Percentiles rank a stretch among this genome's conserved stretches.
These are phyloP conservation scores for Leccinum fibrillosum DNA, from an alignment of 768 basidiomycete species.

Conservation along the genomic window DNA sequence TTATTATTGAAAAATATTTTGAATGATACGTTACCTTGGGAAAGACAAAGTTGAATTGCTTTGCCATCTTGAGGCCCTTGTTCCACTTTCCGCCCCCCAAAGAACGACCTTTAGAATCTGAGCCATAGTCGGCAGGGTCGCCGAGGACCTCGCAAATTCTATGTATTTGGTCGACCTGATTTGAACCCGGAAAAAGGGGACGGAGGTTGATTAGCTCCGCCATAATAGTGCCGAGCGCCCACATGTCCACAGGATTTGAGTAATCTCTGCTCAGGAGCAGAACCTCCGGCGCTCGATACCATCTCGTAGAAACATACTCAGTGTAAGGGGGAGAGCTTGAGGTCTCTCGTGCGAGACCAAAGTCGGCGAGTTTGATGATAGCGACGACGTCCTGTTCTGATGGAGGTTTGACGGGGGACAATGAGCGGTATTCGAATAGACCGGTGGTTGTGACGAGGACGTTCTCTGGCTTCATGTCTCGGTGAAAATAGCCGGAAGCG, in stretches of 20 bases:
- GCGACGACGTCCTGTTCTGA: slow-evolving; percentile 93
- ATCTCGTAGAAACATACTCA: slow-evolving; percentile 98
- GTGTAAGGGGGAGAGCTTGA: slow-evolving; percentile 90
- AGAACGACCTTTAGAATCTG: slow-evolving; percentile 62
- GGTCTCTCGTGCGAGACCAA: slow-evolving; percentile 92
- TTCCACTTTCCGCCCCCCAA: slow-evolving; percentile 89
- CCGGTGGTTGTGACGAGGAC: slow-evolving; percentile 98
- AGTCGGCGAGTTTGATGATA: slow-evolving; percentile 97
- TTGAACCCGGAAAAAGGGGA: slow-evolving; percentile 91
- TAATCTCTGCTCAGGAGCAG: slow-evolving; percentile 89
- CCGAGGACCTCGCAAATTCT: slow-evolving; percentile 92
- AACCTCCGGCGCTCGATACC: slow-evolving; percentile 99
- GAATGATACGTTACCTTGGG: slow-evolving; percentile 60
- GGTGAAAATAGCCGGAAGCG: slow-evolving; percentile 90
- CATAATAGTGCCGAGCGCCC: slow-evolving; percentile 98
- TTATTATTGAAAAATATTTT: background rate
- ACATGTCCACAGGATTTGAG: slow-evolving; percentile 97
- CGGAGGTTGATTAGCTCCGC: slow-evolving; percentile 94
- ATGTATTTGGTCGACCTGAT: slow-evolving; percentile 89
- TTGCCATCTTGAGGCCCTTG: slow-evolving; percentile 83
- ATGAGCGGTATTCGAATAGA: slow-evolving; percentile 83
- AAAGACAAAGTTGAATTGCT: slow-evolving; percentile 81
- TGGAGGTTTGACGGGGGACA: slow-evolving; percentile 64
- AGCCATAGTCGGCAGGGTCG: slow-evolving; percentile 84
- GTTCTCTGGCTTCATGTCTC: slow-evolving; percentile 99